phyloP scores from a whole-genome alignment of 148 eudicot species.

The Diospyros kaki region DNA sequence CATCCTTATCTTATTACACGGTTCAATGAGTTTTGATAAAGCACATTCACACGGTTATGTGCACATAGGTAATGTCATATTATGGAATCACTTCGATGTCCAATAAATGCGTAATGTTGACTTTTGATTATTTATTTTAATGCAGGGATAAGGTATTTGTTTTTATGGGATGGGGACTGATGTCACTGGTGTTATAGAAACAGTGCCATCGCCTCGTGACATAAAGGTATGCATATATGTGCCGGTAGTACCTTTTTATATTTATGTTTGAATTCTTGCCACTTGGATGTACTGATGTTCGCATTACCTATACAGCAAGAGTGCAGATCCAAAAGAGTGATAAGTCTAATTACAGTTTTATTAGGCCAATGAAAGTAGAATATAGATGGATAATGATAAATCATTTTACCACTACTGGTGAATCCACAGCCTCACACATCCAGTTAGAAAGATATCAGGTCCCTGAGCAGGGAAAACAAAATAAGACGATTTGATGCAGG shows the following conservation, averaged over 20 bases:
- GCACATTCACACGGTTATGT: neutral
- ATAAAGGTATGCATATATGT: conserved; percentile 45
- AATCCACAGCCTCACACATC: neutral
- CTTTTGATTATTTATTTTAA: neutral
- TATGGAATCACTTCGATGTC: neutral
- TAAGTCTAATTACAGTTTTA: neutral
- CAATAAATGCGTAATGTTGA: neutral
- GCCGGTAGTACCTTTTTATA: neutral
- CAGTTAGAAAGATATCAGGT: neutral
- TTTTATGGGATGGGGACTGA: conserved; percentile 54
- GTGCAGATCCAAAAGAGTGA: neutral
- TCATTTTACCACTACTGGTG: neutral
- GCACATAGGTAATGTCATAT: neutral
- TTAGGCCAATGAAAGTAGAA: too few species aligned
- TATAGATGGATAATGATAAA: neutral
- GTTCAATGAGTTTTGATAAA: neutral
- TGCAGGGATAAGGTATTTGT: conserved; percentile 25
- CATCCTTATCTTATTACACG: neutral
- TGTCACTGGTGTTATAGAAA: conserved; percentile 37
- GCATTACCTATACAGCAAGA: neutral
- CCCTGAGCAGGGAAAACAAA: neutral
- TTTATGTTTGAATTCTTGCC: neutral
- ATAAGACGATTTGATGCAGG: too few species aligned
- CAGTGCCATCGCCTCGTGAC: conserved; percentile 22
- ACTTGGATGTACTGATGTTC: neutral